Percentiles rank a stretch among this genome's conserved stretches.
These are phyloP conservation scores for Myxozyma udenii DNA, from an alignment of 805 yeast genomes.

Conservation along the genomic window DNA sequence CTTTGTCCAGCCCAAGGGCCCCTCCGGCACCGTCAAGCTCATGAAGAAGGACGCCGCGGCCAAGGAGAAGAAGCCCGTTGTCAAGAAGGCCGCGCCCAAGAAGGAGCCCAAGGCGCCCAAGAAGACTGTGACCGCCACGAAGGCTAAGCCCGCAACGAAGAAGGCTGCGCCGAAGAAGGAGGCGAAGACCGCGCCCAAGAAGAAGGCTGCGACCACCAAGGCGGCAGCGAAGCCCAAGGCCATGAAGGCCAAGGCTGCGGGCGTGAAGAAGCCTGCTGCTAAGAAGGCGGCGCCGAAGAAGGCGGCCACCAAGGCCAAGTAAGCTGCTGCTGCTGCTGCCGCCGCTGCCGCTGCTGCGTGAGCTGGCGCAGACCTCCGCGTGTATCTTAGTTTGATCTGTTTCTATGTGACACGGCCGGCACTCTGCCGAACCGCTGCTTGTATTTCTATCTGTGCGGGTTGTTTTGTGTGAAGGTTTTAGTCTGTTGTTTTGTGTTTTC, in stretches of 20 bases:
- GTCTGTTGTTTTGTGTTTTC: too few species aligned
- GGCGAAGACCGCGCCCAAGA: conserved; percentile 27
- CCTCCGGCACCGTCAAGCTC: conserved; percentile 80
- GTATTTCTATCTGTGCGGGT: too few species aligned
- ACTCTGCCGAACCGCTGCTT: too few species aligned
- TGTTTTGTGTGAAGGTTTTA: too few species aligned
- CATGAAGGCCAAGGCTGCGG: conserved; percentile 23
- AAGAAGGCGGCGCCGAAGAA: conserved; percentile 36
- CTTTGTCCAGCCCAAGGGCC: conserved; percentile 82
- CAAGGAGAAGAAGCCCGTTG: conserved; percentile 33
- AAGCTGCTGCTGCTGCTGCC: conserved; percentile 36
- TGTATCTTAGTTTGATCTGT: too few species aligned
- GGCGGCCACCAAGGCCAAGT: conserved; percentile 29
- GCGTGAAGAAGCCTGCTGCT: conserved; percentile 31
- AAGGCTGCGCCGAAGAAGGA: conserved; percentile 31
- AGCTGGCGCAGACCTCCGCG: too few species aligned
- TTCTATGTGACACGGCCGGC: too few species aligned
- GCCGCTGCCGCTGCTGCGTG: conserved; percentile 33
- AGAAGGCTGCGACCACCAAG: conserved; percentile 24
- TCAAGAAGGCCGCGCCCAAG: conserved; percentile 34
- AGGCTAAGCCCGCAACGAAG: conserved; percentile 21
- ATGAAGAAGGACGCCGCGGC: conserved; percentile 41
- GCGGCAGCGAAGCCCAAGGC: conserved; percentile 27
- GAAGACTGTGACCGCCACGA: conserved; percentile 22
- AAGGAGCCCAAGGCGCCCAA: conserved; percentile 28